Evolutionary conservation across 805 yeast species (phyloP), one percentile per base, ranked within the genome.

Genomic region (Kuraishia hungarica): DNA sequence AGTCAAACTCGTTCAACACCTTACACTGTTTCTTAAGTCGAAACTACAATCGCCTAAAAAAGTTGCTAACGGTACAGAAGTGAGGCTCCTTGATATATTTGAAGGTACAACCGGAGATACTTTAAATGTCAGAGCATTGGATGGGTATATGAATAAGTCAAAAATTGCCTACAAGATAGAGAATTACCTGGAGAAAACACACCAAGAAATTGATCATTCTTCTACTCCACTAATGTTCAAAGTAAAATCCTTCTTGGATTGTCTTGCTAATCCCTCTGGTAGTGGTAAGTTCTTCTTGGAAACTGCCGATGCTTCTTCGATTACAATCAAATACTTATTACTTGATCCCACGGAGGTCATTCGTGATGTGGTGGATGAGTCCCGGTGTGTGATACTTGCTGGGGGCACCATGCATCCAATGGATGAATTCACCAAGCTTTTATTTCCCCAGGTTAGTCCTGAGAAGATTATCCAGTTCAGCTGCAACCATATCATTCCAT

Each of bases 121-220:
- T 43, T 67, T 91, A 49, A 90, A 93, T 62, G 71, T 89, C 47
- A 83, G 82, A 64, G 82, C 82, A 51, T 67, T 93, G 24, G 86
- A 84, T 50, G 72, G 73, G 28, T 92, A 87, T 65, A 70, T 91
- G 26, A 72, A 73, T 17, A 76, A 74, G 35, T 81, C 94, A 1
- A 91, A 89, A 67, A 82, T 92, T 39, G 96, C 96, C 0, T 89
- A 81, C 68, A 92, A 92, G 62, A 78, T 93, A 21, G 96, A 93
- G 60, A 74, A 82, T 0, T 93, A 87, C 60, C 72, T 86, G 65
- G 80, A 77, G 48, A 57, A 58, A 54, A 39, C 57, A 13, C 60
- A 55, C 19, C 50, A 55, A 2, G 23, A 52, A 49, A 55, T 26
- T 48, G 55, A 48, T n/a, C 51, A 52, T 22, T 52, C 58, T 1